Base-by-base conservation (phyloP, 2,329 filamentous ascomycete genomes). In the Verticillium isaacii region DNA sequence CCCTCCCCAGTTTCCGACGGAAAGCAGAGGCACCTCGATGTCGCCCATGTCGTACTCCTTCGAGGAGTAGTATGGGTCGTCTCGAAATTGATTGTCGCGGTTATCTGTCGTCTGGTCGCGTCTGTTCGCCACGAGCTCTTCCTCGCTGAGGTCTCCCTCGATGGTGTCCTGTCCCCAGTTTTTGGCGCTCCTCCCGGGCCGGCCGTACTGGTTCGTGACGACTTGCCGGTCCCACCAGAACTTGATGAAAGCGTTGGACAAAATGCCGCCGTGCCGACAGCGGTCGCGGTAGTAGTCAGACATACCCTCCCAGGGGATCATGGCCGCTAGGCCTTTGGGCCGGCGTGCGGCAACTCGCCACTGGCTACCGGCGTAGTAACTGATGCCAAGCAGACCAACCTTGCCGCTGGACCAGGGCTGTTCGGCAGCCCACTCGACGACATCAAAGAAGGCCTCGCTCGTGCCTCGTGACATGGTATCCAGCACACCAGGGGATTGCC, bases 141-240 rank as follows among this genome's bases (percentile, higher is more conserved):
- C 83, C 1, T 82, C 81, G 0, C 80, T 70, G 0, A 89, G 72
- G 63, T 85, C 78, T 1, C 86, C 86, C 65, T 89, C 86, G 32
- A 87, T 75, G 0, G 85, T 87, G 59, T 81, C 82, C 67, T 68
- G 77, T 0, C 83, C 83, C 81, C 81, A 85, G 19, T 85, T 84
- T 2, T 77, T 73, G 2, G 77, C 79, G 11, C 59, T 73, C 37
- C 82, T 73, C 1, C 80, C 81, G 2, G 80, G 77, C 11, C 77
- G 77, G 1, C 89, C 89, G 63, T 91, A 91, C 70, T 92, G 89
- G 67, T 90, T 91, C 0, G 78, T 78, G 8, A 89, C 75, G 7
- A 90, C 85, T 69, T 89, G 87, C 0, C 85, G 78, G 67, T 89
- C 81, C 86, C 86, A 89, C 87, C 87, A 90, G 67, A 88, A 85